Evolutionary conservation across 371 early-diverging fungal genomes (phyloP).

Genomic region (Mucor racemosus): DNA sequence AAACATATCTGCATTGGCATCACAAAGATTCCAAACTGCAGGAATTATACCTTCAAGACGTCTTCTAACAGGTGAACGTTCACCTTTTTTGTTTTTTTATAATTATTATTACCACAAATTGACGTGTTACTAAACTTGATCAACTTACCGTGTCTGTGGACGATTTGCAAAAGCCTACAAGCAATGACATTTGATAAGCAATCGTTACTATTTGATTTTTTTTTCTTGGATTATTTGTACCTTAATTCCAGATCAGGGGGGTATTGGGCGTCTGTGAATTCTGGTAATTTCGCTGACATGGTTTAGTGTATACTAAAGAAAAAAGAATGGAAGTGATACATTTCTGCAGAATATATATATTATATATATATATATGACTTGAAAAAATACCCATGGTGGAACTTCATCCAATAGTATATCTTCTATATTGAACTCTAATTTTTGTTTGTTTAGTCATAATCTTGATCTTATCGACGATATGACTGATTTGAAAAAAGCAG

Average conservation of each 20-base stretch:
- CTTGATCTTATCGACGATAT: too few species aligned
- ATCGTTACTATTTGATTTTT: background rate
- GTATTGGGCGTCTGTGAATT: constrained; percentile 28
- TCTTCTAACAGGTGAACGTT: constrained; percentile 61
- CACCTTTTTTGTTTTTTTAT: constrained; percentile 28
- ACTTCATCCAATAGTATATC: too few species aligned
- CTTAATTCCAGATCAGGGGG: constrained; percentile 36
- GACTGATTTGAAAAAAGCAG: too few species aligned
- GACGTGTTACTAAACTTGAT: background rate
- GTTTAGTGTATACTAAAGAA: too few species aligned
- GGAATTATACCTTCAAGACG: constrained; percentile 47
- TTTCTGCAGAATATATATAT: too few species aligned
- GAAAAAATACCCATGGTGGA: too few species aligned
- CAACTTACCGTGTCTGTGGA: constrained; percentile 62
- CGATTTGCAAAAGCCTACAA: constrained; percentile 50
- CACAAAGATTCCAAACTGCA: constrained; percentile 60
- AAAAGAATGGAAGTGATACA: too few species aligned
- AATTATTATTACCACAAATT: background rate
- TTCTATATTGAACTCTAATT: too few species aligned
- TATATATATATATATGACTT: too few species aligned
- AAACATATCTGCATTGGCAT: constrained; percentile 50
- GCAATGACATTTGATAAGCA: background rate
- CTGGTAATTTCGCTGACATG: constrained; percentile 40
- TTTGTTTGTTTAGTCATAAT: too few species aligned
- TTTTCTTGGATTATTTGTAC: constrained; percentile 15